Evolutionary conservation across 352 stramenopile species (phyloP).

Genomic region (Saprolegnia diclina): DNA sequence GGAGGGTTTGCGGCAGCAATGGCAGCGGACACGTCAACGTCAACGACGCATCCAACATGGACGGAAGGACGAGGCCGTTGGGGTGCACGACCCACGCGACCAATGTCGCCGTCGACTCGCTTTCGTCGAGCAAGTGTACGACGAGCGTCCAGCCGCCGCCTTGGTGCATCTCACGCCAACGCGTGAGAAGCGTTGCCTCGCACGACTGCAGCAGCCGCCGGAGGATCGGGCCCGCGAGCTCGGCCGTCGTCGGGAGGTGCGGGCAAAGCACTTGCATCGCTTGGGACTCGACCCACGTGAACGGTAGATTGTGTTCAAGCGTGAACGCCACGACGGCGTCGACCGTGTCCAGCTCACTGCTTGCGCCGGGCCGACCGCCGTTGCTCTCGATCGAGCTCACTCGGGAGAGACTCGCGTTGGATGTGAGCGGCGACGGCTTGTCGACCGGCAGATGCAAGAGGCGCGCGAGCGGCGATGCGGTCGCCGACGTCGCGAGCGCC

Average conservation of each 20-base stretch:
- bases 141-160: background rate
- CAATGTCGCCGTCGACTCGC: background rate
- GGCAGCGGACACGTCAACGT: background rate
- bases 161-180: background rate
- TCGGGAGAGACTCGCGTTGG: no score
- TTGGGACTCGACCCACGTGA: constrained; percentile 45
- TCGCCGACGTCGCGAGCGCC: background rate
- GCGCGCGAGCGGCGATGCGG: background rate
- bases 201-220: background rate
- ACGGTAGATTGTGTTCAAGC: constrained; percentile 57
- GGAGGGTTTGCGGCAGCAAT: background rate
- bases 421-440: background rate
- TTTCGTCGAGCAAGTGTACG: background rate
- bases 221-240: constrained; percentile 3
- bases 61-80: background rate
- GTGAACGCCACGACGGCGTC: constrained; percentile 38
- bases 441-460: background rate
- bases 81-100: constrained; percentile 10
- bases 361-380: no score
- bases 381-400: no score
- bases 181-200: background rate
- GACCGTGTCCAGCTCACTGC: background rate
- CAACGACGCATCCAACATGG: background rate
- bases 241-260: background rate
- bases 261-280: background rate